These are phyloP conservation scores for Telfairia occidentalis DNA, from an alignment of 331 rosid species.

Conservation along the genomic window DNA sequence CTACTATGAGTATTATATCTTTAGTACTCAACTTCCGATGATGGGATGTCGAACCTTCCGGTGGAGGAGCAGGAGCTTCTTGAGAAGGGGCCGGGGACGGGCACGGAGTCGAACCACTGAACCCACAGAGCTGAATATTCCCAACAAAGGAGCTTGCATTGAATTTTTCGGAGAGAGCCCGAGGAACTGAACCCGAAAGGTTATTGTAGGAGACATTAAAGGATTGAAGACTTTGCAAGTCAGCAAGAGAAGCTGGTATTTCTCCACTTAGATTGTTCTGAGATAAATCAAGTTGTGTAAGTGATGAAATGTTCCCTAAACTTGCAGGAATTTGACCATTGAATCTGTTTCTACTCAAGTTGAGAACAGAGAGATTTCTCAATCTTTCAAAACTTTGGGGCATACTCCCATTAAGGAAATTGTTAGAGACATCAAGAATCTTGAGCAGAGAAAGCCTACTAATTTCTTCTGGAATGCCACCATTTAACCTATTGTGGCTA, in stretches of 20 bases:
- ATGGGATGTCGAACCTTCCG: slow-evolving; percentile 18
- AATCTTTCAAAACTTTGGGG: slow-evolving; percentile 31
- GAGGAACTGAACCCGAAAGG: slow-evolving; percentile 77
- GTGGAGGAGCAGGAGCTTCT: slow-evolving; percentile 25
- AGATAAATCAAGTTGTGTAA: slow-evolving; percentile 62
- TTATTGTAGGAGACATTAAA: slow-evolving; percentile 75
- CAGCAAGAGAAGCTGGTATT: slow-evolving; percentile 53
- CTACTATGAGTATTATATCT: slow-evolving; percentile 77
- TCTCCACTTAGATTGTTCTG: slow-evolving; percentile 54
- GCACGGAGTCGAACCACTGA: slow-evolving; percentile 45
- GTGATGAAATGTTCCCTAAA: slow-evolving; percentile 49
- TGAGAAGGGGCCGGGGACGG: slow-evolving; percentile 50
- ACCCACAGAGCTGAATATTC: slow-evolving; percentile 70
- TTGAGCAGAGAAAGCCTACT: slow-evolving; percentile 43
- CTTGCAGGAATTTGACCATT: slow-evolving; percentile 49
- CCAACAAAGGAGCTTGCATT: slow-evolving; percentile 70
- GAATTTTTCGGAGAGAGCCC: slow-evolving; percentile 44
- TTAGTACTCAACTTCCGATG: slow-evolving; percentile 51
- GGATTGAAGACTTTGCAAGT: slow-evolving; percentile 30
- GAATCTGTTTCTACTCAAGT: slow-evolving; percentile 43
- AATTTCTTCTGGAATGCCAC: slow-evolving; percentile 42
- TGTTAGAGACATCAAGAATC: slow-evolving; percentile 43
- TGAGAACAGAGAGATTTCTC: slow-evolving; percentile 49
- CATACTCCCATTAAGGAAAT: slow-evolving; percentile 49
- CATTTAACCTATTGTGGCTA: slow-evolving; percentile 35